Percentiles rank a stretch among this genome's conserved stretches.
Evolutionary conservation across 1,284 basidiomycete genomes (phyloP).

Genomic region (Ceratorhiza oryzae-sativae): DNA sequence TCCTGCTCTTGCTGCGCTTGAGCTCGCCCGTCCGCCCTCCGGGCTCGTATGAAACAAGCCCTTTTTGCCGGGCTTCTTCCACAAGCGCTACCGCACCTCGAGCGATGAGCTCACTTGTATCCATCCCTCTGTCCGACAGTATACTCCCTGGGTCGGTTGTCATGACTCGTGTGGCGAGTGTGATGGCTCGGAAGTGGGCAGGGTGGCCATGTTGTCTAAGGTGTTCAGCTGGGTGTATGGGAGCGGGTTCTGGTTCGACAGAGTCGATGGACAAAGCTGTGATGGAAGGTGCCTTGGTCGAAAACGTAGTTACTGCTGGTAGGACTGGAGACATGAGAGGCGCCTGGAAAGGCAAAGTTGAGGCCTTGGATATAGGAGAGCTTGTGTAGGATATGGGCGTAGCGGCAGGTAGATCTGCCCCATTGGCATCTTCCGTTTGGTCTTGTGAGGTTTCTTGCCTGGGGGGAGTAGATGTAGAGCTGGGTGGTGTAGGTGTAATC

Average conservation of each 20-base stretch:
- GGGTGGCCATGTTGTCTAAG: conserved; percentile 62
- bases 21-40: neutral
- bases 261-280: conserved; percentile 42
- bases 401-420: neutral
- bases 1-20: conserved; percentile 27
- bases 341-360: conserved; percentile 27
- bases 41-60: conserved; percentile 54
- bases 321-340: conserved; percentile 46
- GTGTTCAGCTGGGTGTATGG: conserved; percentile 49
- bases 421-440: conserved; percentile 1
- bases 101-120: conserved; percentile 67
- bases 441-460: neutral
- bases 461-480: neutral
- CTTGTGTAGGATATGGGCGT: neutral
- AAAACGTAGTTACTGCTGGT: conserved; percentile 44
- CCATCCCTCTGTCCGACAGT: conserved; percentile 69
- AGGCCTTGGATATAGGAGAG: conserved; percentile 28
- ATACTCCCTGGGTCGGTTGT: conserved; percentile 80
- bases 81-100: conserved; percentile 76
- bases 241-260: conserved; percentile 39
- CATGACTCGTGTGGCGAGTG: conserved; percentile 88
- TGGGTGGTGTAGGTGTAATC: conserved; percentile 27
- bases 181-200: conserved; percentile 67
- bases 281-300: conserved; percentile 44
- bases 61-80: conserved; percentile 72